Percentiles rank a stretch among this genome's conserved stretches.
Evolutionary conservation across 208 protist species (phyloP).

Genomic region (Kentomonas sorsogonicus): DNA sequence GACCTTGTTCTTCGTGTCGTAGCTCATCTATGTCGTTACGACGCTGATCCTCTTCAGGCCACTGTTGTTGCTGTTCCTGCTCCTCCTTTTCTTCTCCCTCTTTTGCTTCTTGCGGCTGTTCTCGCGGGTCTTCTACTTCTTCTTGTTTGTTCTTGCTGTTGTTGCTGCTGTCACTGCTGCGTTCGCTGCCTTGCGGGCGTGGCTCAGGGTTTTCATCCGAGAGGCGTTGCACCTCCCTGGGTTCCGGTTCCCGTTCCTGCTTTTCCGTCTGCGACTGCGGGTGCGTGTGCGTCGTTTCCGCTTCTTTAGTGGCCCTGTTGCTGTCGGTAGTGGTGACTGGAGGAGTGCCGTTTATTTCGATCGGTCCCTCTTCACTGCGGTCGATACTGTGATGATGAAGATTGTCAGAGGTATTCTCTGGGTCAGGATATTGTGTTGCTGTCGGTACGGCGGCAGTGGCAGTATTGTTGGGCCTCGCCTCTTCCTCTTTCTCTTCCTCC

Average conservation of each 20-base stretch:
- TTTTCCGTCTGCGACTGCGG: background rate
- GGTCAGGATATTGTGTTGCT: too few relatives aligned
- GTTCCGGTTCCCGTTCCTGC: background rate
- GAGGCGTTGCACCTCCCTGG: too few relatives aligned
- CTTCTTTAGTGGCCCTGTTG: background rate
- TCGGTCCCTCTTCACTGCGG: background rate
- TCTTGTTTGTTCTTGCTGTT: background rate
- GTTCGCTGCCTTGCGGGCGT: too few relatives aligned
- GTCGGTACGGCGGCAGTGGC: background rate
- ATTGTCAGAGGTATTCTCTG: too few relatives aligned
- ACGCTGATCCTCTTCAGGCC: background rate
- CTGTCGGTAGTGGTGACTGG: background rate
- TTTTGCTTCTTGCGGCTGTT: background rate
- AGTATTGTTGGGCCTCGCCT: background rate
- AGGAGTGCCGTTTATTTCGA: background rate
- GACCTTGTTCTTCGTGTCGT: too few relatives aligned
- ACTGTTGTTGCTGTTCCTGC: background rate
- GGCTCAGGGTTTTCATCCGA: too few relatives aligned
- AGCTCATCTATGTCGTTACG: background rate
- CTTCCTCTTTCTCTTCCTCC: background rate
- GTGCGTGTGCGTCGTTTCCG: background rate
- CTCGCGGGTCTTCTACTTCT: background rate
- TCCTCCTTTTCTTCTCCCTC: background rate
- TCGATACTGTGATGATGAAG: too few relatives aligned
- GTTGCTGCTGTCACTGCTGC: background rate